These are phyloP conservation scores for Cronartium quercuum DNA, from an alignment of 1,284 basidiomycete genomes.

Conservation along the genomic window DNA sequence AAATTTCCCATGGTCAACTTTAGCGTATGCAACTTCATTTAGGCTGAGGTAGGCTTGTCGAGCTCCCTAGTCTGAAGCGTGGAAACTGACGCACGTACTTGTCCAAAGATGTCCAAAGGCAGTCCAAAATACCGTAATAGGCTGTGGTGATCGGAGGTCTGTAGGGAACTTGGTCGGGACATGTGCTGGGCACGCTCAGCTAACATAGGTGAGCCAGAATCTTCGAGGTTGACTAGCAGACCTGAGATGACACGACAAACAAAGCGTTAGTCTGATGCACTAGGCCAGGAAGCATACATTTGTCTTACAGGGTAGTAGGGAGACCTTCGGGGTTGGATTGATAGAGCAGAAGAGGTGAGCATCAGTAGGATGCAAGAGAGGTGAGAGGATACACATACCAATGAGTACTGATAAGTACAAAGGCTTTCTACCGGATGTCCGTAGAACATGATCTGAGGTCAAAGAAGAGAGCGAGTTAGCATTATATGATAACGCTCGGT, in stretches of 20 bases:
- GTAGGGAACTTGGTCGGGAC: constrained; percentile 68
- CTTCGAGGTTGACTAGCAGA: constrained; percentile 77
- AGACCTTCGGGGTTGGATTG: constrained; percentile 51
- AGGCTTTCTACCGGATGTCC: constrained; percentile 94
- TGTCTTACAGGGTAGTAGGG: constrained; percentile 65
- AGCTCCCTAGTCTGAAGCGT: not conserved
- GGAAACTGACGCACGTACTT: constrained; percentile 41
- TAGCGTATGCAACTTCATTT: no score
- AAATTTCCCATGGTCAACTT: not conserved
- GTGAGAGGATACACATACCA: constrained; percentile 50
- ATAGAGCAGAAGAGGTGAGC: constrained; percentile 46
- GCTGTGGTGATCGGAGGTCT: constrained; percentile 83
- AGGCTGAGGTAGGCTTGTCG: not conserved
- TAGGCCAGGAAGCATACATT: not conserved
- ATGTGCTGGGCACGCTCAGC: constrained; percentile 62
- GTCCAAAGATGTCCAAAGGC: constrained; percentile 62
- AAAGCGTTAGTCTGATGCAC: not conserved
- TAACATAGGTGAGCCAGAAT: constrained; percentile 82
- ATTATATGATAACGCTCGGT: constrained; percentile 34
- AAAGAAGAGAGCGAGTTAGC: not conserved
- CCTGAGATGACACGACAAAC: constrained; percentile 51
- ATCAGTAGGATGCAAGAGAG: not conserved
- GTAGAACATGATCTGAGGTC: constrained; percentile 79
- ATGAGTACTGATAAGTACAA: constrained; percentile 94
- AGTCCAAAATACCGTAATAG: constrained; percentile 85